Conservation (phyloP, 352 stramenopile genomes). For the Pelagophyceae sp. region DNA sequence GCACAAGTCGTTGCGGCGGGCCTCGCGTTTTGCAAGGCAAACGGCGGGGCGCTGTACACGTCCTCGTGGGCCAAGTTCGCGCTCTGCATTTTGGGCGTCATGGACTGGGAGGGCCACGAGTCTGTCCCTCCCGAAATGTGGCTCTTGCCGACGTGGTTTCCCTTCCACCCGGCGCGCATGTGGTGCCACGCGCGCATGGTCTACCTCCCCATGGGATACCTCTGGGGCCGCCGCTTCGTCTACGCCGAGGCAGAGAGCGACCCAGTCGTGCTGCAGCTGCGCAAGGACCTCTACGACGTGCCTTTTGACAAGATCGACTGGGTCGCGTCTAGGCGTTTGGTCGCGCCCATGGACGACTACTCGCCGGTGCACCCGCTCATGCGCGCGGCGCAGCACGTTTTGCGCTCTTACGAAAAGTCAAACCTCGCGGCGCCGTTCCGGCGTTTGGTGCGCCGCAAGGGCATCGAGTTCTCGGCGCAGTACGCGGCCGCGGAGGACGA, state of each 20-base stretch:
- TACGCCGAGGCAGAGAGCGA: slow-evolving; percentile 56
- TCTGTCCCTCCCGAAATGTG: slow-evolving; percentile 74
- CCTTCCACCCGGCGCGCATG: slow-evolving; percentile 72
- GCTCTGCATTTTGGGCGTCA: slow-evolving; percentile 67
- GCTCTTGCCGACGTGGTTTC: slow-evolving; percentile 75
- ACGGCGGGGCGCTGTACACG: slow-evolving; percentile 65
- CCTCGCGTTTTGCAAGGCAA: slow-evolving; percentile 51
- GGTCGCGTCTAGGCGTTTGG: slow-evolving; percentile 49
- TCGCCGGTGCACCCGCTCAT: slow-evolving; percentile 65
- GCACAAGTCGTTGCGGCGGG: slow-evolving; percentile 29
- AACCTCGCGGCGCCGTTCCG: slow-evolving; percentile 49
- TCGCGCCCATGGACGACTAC: slow-evolving; percentile 70
- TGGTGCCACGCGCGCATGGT: slow-evolving; percentile 85
- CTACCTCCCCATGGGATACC: slow-evolving; percentile 81
- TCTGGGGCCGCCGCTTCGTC: slow-evolving; percentile 62
- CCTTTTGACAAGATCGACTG: slow-evolving; percentile 61
- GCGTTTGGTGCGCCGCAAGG: slow-evolving; percentile 41
- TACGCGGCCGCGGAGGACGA: slow-evolving; percentile 74
- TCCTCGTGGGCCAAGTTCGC: slow-evolving; percentile 81
- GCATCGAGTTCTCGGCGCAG: slow-evolving; percentile 53
- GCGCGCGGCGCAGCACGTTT: slow-evolving; percentile 56
- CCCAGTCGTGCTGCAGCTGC: slow-evolving; percentile 50
- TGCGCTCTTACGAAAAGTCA: slow-evolving; percentile 63
- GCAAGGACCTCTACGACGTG: slow-evolving; percentile 57
- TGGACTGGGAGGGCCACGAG: slow-evolving; percentile 65